Conservation (phyloP, 73 alveolate genomes). For the Uronychia setigera region DNA sequence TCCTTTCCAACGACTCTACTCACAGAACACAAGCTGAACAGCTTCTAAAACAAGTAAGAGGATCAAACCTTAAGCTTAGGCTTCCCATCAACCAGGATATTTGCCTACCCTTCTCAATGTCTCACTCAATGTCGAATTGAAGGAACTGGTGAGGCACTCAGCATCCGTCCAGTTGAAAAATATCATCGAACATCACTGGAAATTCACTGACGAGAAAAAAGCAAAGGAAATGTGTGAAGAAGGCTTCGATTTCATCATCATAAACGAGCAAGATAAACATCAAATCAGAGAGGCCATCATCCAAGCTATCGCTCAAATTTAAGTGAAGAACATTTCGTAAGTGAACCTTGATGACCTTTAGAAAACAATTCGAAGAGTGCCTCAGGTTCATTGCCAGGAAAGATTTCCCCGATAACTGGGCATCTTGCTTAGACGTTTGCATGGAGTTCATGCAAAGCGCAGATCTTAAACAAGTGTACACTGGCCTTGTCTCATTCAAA, state of each 20-base stretch:
- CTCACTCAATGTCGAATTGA: neutral
- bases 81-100: neutral
- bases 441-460: slow-evolving; percentile 10
- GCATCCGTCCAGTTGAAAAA: slow-evolving; percentile 65
- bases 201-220: slow-evolving; percentile 34
- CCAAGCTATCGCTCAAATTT: slow-evolving; percentile 11
- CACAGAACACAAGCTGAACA: neutral
- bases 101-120: neutral
- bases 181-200: slow-evolving; percentile 67
- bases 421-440: neutral
- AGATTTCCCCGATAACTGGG: slow-evolving; percentile 62
- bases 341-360: neutral
- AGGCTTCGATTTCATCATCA: slow-evolving; percentile 49
- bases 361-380: slow-evolving; percentile 14
- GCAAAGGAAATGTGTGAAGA: slow-evolving; percentile 48
- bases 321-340: neutral
- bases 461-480: neutral
- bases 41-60: neutral
- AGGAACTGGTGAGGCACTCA: slow-evolving; percentile 17
- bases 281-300: slow-evolving; percentile 35
- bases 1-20: neutral
- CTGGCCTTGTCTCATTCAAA: slow-evolving; percentile 9
- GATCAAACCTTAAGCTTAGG: neutral
- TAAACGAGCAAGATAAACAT: slow-evolving; percentile 36
- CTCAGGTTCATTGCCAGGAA: slow-evolving; percentile 28